A percentile compares a stretch with the other conserved stretches of the same genome.
Evolutionary conservation across 495 filamentous ascomycete species (phyloP).

Genomic region (Pyrenula aspistea): DNA sequence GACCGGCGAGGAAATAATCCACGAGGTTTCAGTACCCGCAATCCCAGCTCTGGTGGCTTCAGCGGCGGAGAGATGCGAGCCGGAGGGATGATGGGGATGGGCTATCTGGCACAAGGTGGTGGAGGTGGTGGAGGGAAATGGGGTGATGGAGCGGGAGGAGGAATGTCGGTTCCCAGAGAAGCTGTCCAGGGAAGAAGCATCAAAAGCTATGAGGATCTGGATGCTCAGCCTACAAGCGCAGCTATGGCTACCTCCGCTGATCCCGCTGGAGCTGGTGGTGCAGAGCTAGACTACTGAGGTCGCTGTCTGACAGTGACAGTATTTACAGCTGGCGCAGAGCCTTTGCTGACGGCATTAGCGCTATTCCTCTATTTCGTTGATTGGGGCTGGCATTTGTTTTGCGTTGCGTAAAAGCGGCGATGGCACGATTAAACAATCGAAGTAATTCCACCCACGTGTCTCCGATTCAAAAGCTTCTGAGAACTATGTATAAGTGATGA

Average conservation of each 20-base stretch:
- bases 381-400: no score
- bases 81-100: neutral
- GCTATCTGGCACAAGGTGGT: neutral
- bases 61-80: neutral
- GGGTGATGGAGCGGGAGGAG: neutral
- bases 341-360: no score
- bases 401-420: no score
- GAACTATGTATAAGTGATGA: no score
- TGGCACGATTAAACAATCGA: no score
- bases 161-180: slow-evolving; percentile 25
- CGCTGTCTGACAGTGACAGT: no score
- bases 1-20: slow-evolving; percentile 30
- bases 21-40: neutral
- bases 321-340: no score
- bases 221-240: slow-evolving; percentile 35
- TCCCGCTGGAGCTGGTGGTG: slow-evolving; percentile 36
- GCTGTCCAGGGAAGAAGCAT: slow-evolving; percentile 81
- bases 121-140: slow-evolving; percentile 1
- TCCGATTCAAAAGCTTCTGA: no score
- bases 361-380: no score
- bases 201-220: slow-evolving; percentile 94
- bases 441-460: no score
- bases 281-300: slow-evolving; percentile 33
- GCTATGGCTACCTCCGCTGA: slow-evolving; percentile 12
- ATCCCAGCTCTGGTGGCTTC: neutral